phyloP scores from a whole-genome alignment of 345 rosid species.

The Clarkia xantiana region DNA sequence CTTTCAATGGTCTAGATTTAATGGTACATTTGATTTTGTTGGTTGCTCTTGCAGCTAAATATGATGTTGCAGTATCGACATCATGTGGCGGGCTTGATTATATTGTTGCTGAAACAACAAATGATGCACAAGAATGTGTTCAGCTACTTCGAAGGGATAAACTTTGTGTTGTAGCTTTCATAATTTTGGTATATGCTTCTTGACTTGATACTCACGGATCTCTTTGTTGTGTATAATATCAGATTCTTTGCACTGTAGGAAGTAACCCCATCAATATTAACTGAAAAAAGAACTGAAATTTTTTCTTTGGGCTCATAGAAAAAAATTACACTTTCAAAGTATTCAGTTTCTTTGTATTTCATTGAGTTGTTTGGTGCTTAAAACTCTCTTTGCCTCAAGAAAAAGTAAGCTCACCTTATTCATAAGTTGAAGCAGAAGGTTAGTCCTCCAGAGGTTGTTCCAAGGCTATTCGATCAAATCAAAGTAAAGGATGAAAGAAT shows the following conservation, averaged over 20 bases:
- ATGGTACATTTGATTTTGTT: background rate
- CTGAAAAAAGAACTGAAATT: too few species aligned
- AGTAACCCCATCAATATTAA: too few species aligned
- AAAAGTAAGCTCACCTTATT: conserved; percentile 57
- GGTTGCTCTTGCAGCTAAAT: conserved; percentile 61
- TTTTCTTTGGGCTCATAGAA: too few species aligned
- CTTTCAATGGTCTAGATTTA: background rate
- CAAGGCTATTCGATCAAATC: conserved; percentile 82
- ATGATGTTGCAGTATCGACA: conserved; percentile 89
- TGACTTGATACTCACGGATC: background rate
- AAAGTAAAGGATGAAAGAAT: conserved; percentile 78
- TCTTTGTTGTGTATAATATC: background rate
- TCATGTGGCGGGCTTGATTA: conserved; percentile 90
- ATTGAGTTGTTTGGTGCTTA: background rate
- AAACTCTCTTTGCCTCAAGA: conserved; percentile 32
- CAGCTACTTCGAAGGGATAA: conserved; percentile 78
- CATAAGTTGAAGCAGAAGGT: conserved; percentile 48
- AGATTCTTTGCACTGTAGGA: too few species aligned
- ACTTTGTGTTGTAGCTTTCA: conserved; percentile 86
- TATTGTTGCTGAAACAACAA: conserved; percentile 89
- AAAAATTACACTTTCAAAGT: background rate
- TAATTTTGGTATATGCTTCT: conserved; percentile 64
- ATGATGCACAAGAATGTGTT: conserved; percentile 88
- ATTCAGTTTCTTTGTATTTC: background rate
- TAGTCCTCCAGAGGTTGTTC: conserved; percentile 77